Evolutionary conservation across 176 grass and related monocot species (phyloP).

Genomic region (Chloris gayana): DNA sequence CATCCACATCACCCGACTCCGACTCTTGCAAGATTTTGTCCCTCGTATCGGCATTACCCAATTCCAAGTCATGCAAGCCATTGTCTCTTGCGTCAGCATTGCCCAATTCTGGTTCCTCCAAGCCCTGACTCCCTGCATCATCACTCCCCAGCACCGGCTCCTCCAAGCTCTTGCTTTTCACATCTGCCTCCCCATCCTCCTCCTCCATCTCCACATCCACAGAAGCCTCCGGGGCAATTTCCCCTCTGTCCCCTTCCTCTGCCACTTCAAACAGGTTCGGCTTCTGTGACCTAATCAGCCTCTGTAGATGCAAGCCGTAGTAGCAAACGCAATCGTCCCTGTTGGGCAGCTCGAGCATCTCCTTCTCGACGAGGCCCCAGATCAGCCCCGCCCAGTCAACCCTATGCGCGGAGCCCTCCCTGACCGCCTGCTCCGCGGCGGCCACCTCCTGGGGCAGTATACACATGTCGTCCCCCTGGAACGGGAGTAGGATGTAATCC

Average conservation of each 20-base stretch:
- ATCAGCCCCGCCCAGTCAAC: conserved; percentile 81
- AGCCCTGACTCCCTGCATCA: conserved; percentile 17
- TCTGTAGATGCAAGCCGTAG: conserved; percentile 72
- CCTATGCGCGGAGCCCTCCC: conserved; percentile 67
- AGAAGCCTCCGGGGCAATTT: conserved; percentile 40
- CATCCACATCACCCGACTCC: conserved; percentile 20
- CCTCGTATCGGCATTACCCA: neutral
- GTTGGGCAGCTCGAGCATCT: conserved; percentile 62
- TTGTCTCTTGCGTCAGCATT: conserved; percentile 24
- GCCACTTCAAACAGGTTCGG: conserved; percentile 42
- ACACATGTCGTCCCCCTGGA: conserved; percentile 68
- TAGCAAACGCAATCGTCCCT: conserved; percentile 58
- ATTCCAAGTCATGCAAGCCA: conserved; percentile 18
- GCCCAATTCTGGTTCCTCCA: conserved; percentile 32
- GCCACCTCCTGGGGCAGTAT: conserved; percentile 68
- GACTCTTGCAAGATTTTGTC: conserved; percentile 15
- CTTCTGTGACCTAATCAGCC: conserved; percentile 62
- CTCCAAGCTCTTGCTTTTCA: conserved; percentile 18
- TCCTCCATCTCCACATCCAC: conserved; percentile 49
- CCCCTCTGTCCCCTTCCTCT: conserved; percentile 37
- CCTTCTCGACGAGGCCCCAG: conserved; percentile 87
- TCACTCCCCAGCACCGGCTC: conserved; percentile 12
- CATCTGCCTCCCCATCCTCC: conserved; percentile 42
- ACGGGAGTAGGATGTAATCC: conserved; percentile 58
- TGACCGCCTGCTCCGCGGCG: conserved; percentile 57